Evolutionary conservation across 2,329 filamentous ascomycete species (phyloP), one percentile per base, ranked within the genome.

Genomic region (Emmonsiellopsis sp.): DNA sequence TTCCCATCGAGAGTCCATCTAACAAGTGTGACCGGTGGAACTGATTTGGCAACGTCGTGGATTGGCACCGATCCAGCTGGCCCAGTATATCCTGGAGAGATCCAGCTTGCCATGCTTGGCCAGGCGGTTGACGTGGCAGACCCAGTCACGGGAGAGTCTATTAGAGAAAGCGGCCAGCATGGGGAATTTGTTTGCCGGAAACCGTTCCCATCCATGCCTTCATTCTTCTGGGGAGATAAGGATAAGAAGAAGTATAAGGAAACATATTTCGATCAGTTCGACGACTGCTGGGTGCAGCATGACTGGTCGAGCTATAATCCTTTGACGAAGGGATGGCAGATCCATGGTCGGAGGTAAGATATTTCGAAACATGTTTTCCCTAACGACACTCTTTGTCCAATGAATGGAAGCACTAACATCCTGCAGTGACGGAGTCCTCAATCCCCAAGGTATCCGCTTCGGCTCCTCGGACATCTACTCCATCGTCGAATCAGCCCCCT

Each of bases 371-470:
- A 14, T n/a, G 3, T 10, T 13, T 8, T 1, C 44, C 33, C 13
- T 46, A 45, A 37, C 32, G 7, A 14, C 14, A 27, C 27, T 14
- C 42, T 6, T 34, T 32, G 5, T 36, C 44, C n/a, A 34, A 47
- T 10, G 21, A 27, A 27, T 27, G 5, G 21, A 27, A 27, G 21
- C 21, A 27, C 21, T 27, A 27, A 27, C 21, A 27, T 27, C 21
- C 21, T 3, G 21, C 21, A 69, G 68, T 53, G 74, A 77, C 55
- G 73, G 73, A 6, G 73, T 75, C 1, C 62, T 77, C 17, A 77
- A 77, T 55, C 74, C 74, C 1, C 70, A 68, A 10, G 74, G 74
- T 6, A 72, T 77, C 53, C 69, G 74, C 31, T 77, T 77, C 51
- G 74, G 74, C 17, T 69, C 65, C 9, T 65, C 67, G 1, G 74